Evolutionary conservation across 768 basidiomycete genomes (phyloP), one percentile per base, ranked within the genome.

Genomic region (Lentinula guzmanii): DNA sequence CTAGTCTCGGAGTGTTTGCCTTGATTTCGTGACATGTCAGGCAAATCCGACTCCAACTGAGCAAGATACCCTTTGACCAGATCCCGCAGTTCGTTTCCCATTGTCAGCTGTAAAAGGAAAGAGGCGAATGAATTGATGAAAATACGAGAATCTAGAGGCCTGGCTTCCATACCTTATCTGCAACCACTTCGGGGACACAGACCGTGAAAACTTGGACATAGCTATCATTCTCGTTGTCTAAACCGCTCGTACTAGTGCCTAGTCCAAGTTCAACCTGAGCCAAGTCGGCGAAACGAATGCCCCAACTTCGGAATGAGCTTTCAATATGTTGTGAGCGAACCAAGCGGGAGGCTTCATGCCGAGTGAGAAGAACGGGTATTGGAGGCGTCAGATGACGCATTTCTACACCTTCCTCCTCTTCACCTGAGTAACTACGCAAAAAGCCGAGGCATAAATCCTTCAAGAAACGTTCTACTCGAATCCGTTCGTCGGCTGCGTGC

Each of bases 401-500:
- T 64, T 72, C 74, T 60, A 82, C 74, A 55, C 74, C 73, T 28
- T 66, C 64, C 57, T 54, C 67, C 50, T 66, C 62, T 52, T 70
- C 68, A 21, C 52, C 63, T 9, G 70, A 67, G 15, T 64, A 69
- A 60, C 69, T 68, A 59, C 78, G 70, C 63, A 87, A 79, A 70
- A 84, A 93, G 13, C 86, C 87, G 52, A 78, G 70, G 73, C 92
- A 94, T n/a, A 94, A 70, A 52, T 85, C 83, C 64, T 79, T 80
- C 66, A 96, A 79, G 70, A 92, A 90, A 31, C 76, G 74, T 74
- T 99, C 97, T 62, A 98, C 92, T 21, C 95, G 86, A 50, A 98
- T 77, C 21, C 97, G 86, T 73, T 99, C 97, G 70, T 97, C 93
- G n/a, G 95, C 96, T 11, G 97, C 97, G 70, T 99, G 97, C 72